Percentiles rank a stretch among this genome's conserved stretches.
These are phyloP conservation scores for Tuber borchii DNA, from an alignment of 495 filamentous ascomycete species.

Conservation along the genomic window DNA sequence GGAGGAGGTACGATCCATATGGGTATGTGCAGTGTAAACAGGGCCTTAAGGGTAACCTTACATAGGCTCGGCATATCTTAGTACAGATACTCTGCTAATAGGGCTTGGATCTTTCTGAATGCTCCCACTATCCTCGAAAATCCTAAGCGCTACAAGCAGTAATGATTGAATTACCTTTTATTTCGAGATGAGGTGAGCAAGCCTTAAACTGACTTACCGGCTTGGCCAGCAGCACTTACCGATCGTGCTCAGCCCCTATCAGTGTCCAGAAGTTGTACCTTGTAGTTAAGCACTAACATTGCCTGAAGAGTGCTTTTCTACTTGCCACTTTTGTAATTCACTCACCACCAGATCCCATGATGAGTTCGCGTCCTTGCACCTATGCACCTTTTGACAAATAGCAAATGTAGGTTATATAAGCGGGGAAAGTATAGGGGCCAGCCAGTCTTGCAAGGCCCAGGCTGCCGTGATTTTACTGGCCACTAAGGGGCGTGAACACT, in stretches of 20 bases:
- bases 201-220: background rate
- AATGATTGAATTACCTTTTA: background rate
- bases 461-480: background rate
- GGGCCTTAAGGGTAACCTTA: background rate
- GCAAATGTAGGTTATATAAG: background rate
- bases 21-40: background rate
- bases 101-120: background rate
- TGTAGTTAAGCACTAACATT: background rate
- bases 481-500: background rate
- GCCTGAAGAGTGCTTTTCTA: background rate
- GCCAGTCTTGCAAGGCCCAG: background rate
- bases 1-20: background rate
- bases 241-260: background rate
- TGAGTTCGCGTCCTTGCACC: background rate
- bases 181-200: background rate
- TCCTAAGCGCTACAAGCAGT: background rate
- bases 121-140: background rate
- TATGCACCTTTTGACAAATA: background rate
- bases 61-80: background rate
- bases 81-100: no score
- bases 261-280: background rate
- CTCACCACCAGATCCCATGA: background rate
- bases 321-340: background rate
- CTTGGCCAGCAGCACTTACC: background rate
- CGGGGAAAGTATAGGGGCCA: background rate